These are phyloP conservation scores for Penicillium sp. DNA, from an alignment of 2,329 filamentous ascomycete species.

Conservation along the genomic window DNA sequence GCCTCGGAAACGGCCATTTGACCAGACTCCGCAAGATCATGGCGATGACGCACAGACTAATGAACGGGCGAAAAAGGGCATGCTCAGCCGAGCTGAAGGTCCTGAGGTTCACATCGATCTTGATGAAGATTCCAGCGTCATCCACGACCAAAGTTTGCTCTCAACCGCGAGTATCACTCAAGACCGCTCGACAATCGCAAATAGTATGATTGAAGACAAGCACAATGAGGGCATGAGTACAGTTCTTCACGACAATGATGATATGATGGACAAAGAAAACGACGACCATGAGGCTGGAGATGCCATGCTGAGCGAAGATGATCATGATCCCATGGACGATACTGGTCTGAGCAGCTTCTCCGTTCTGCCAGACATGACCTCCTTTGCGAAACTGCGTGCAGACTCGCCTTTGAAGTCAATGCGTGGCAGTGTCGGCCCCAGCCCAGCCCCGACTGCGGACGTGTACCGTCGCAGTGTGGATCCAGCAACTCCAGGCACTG, in stretches of 20 bases:
- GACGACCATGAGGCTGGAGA: constrained; percentile 22
- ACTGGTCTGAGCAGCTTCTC: constrained; percentile 79
- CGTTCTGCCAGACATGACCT: constrained; percentile 81
- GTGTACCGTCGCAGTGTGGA: constrained; percentile 19
- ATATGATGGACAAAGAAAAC: constrained; percentile 23
- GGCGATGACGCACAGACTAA: constrained; percentile 15
- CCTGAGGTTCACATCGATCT: constrained; percentile 28
- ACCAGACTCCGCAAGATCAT: constrained; percentile 22
- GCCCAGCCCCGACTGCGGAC: constrained; percentile 34
- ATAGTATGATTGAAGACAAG: constrained; percentile 40
- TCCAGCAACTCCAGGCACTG: constrained; percentile 50
- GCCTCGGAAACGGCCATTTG: constrained; percentile 26
- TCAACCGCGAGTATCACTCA: constrained; percentile 12
- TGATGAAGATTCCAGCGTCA: constrained; percentile 28
- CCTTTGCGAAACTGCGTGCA: constrained; percentile 68
- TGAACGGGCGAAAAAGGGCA: constrained; percentile 30
- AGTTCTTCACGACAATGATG: constrained; percentile 32
- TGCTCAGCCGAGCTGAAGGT: constrained; percentile 19
- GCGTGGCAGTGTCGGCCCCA: constrained; percentile 39
- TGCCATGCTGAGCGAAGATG: constrained; percentile 30
- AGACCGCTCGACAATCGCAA: constrained; percentile 27
- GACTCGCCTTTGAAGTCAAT: constrained; percentile 59
- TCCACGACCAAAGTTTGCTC: constrained; percentile 19
- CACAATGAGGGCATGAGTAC: constrained; percentile 46
- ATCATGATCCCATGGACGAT: constrained; percentile 41